Evolutionary conservation across 164 flowering plant genomes (phyloP), one percentile per base, ranked within the genome.

Genomic region (Piper betle): DNA sequence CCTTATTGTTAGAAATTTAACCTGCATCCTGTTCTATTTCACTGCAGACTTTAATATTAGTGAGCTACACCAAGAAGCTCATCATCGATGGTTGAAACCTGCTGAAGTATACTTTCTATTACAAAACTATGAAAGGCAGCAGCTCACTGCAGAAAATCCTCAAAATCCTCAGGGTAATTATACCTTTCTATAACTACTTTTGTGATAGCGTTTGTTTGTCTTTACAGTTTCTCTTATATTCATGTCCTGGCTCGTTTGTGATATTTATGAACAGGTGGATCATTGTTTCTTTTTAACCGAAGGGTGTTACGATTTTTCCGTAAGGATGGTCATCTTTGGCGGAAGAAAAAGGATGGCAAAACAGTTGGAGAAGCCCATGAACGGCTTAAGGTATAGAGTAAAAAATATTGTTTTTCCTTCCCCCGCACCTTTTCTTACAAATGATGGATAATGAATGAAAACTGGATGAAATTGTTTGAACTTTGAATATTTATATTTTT

Each of bases 321-420:
- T 8, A 84, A 62, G 76, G 99, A 94, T 76, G 97, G 97, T 46
- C 84, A 88, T 78, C 77, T 25, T 64, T 94, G 99, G 99, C 81
- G 97, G 37, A 90, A 83, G 60, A 93, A 91, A 75, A 93, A 65
- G 77, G 96, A 88, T 71, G 96, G 93, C 11, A 81, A 79, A 64
- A 84, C 92, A 57, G 87, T 93, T 67, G 95, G 87, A 55, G 99
- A 93, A 79, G 97, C 96, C 53, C 99, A 94, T 71, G 99, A 90
- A 62, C 77, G 95, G 41, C 88, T 94, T 6, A 94, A 94, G 97
- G 99, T 87, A 63, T 63, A 74, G 60, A 16, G 50, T 25, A 25
- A 25, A 25, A 25, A 25, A 25, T 25, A 46, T 63, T 63, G 75
- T 62, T 19, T 4, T 10, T 12, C 15, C 50, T 9, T 9, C 3